Conservation (phyloP, 164 flowering plant species). For the Umbellularia californica region DNA sequence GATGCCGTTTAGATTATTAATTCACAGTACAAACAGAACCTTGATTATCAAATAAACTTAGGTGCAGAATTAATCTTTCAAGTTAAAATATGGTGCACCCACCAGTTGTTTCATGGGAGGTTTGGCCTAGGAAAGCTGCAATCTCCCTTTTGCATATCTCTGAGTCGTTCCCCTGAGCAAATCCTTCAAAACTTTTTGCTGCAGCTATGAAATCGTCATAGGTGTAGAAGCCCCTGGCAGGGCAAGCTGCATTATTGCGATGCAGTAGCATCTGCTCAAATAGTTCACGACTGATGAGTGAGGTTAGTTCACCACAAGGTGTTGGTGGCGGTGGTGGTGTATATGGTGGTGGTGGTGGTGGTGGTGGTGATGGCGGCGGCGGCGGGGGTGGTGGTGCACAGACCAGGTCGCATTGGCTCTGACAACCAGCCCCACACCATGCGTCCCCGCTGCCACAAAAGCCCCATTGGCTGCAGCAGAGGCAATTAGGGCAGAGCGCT, state of each 20-base stretch:
- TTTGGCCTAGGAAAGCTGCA: slow-evolving; percentile 56
- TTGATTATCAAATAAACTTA: no score
- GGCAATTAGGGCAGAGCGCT: background rate
- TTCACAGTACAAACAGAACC: no score
- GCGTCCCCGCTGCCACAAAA: background rate
- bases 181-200: slow-evolving; percentile 21
- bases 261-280: no score
- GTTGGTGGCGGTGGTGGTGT: background rate
- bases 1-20: no score
- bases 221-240: slow-evolving; percentile 32
- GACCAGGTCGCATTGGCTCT: slow-evolving; percentile 1
- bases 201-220: slow-evolving; percentile 45
- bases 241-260: background rate
- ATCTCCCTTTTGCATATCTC: slow-evolving; percentile 34
- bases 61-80: no score
- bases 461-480: slow-evolving; percentile 6
- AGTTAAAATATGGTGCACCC: background rate
- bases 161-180: slow-evolving; percentile 30
- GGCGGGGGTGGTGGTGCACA: background rate
- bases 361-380: background rate
- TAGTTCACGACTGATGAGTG: no score
- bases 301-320: background rate
- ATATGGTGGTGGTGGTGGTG: background rate
- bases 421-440: background rate
- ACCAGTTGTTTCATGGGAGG: slow-evolving; percentile 51